Evolutionary conservation across 2,329 filamentous ascomycete genomes (phyloP), one percentile per base, ranked within the genome.

Genomic region (Saccharata proteae): DNA sequence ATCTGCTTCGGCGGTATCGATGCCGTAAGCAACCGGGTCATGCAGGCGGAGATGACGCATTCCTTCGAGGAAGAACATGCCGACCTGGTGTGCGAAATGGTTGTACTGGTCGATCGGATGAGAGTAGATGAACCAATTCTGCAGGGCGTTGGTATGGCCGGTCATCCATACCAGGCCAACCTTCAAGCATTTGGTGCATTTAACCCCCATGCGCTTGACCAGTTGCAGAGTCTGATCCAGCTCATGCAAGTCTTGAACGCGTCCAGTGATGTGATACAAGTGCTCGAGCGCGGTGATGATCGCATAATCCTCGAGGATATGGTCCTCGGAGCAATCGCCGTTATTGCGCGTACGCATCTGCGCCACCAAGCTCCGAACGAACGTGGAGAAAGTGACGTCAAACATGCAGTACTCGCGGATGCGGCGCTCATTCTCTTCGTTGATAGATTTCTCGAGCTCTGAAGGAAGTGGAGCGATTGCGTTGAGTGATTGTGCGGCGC

Each of bases 371-470:
- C 65, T 64, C 20, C 67, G 62, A 11, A 85, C 67, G 41, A 93
- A 83, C 2, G 59, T 57, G 2, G 74, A 64, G 45, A 93, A 81
- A 18, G 66, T 65, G 2, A 72, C 70, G 44, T 93, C 85, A 44
- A 80, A 81, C 15, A 92, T 64, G 49, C 80, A 86, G 46, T 92
- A 85, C 12, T 79, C 74, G 32, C 79, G 73, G 27, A 93, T 65
- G 15, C 83, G 69, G 2, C 71, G 43, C 38, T 80, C 74, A 43
- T 94, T 94, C 30, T 88, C 77, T 36, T 64, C 58, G 8, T 69
- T 62, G 35, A 93, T 82, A 34, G 73, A 64, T 25, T 63, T 57
- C 25, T 59, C 52, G 26, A 72, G 52, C 4, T 51, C 40, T 15
- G 45, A 38, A 8, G 67, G 62, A 21, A 73, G 45, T 2, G 56